Conservation (phyloP, 805 yeast species). For the Brettanomyces sp. region DNA sequence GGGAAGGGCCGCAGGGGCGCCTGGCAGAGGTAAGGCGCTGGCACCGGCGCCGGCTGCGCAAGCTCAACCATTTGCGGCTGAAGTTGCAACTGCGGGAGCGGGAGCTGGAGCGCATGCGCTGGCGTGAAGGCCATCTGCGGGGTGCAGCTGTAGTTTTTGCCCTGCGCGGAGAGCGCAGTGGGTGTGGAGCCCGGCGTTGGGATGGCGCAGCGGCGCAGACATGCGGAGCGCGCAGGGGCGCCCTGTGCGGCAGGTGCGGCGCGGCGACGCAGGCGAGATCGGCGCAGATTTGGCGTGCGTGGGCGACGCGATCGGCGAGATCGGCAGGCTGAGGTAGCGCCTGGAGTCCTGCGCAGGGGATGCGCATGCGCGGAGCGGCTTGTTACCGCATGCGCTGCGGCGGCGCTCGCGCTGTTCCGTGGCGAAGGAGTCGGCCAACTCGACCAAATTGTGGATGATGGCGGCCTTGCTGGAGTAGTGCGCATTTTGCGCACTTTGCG, state of each 20-base stretch:
- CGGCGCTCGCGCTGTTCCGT: constrained; percentile 11
- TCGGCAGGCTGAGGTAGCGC: constrained; percentile 12
- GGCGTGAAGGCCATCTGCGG: too few relatives aligned
- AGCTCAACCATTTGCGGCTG: too few relatives aligned
- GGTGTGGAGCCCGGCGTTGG: constrained; percentile 27
- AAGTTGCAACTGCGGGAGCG: too few relatives aligned
- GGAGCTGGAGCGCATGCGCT: too few relatives aligned
- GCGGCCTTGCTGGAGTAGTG: constrained; percentile 2
- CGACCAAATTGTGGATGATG: constrained; percentile 17
- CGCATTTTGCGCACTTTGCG: constrained; percentile 1
- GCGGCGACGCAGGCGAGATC: too few relatives aligned
- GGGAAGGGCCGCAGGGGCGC: too few relatives aligned
- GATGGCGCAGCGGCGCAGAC: constrained; percentile 1
- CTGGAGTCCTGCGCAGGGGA: constrained; percentile 11
- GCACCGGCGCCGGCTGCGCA: too few relatives aligned
- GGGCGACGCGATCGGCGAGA: constrained; percentile 25
- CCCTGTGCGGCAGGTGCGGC: too few relatives aligned
- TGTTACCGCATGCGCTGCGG: constrained; percentile 5
- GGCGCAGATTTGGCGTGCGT: constrained; percentile 4
- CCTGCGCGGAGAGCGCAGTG: constrained; percentile 3
- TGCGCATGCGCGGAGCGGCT: neutral
- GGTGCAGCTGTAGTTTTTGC: too few relatives aligned
- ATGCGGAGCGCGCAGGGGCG: too few relatives aligned
- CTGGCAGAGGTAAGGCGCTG: too few relatives aligned
- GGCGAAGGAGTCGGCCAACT: constrained; percentile 17